A percentile compares a stretch with the other conserved stretches of the same genome.
These are phyloP conservation scores for Cyberlindnera maritima DNA, from an alignment of 805 yeast genomes.

Conservation along the genomic window DNA sequence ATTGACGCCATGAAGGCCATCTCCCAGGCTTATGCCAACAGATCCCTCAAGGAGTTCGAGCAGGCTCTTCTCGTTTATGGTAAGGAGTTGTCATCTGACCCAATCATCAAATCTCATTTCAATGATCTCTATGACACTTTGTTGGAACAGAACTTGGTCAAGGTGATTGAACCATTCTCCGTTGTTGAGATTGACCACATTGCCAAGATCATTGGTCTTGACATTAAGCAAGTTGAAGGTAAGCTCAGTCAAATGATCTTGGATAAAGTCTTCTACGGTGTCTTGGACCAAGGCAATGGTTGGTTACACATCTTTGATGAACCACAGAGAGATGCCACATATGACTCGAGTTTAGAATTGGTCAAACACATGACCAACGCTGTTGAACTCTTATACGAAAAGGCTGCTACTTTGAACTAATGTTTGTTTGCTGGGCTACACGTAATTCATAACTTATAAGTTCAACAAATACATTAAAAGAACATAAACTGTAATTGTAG, in stretches of 20 bases:
- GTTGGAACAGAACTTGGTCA: conserved; percentile 87
- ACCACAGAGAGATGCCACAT: conserved; percentile 84
- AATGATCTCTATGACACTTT: conserved; percentile 89
- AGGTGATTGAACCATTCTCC: conserved; percentile 93
- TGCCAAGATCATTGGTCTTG: conserved; percentile 84
- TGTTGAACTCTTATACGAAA: conserved; percentile 89
- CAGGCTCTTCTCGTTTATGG: conserved; percentile 69
- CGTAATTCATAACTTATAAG: too few relatives aligned
- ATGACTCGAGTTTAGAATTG: conserved; percentile 82
- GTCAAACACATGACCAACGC: conserved; percentile 83
- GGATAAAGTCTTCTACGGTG: conserved; percentile 94
- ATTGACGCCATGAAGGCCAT: conserved; percentile 96
- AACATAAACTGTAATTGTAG: neutral
- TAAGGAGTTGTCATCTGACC: conserved; percentile 77
- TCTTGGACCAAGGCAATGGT: conserved; percentile 96
- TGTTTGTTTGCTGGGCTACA: too few relatives aligned
- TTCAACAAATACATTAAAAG: too few relatives aligned
- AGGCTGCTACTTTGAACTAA: conserved; percentile 80
- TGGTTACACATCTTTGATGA: conserved; percentile 92
- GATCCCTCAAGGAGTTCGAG: conserved; percentile 90
- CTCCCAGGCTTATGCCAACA: conserved; percentile 82
- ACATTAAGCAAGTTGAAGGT: conserved; percentile 85
- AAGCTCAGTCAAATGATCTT: conserved; percentile 94
- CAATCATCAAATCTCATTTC: conserved; percentile 87
- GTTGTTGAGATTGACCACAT: conserved; percentile 92